These are phyloP conservation scores for Backusella westeae DNA, from an alignment of 192 early-diverging fungal genomes.

Conservation along the genomic window DNA sequence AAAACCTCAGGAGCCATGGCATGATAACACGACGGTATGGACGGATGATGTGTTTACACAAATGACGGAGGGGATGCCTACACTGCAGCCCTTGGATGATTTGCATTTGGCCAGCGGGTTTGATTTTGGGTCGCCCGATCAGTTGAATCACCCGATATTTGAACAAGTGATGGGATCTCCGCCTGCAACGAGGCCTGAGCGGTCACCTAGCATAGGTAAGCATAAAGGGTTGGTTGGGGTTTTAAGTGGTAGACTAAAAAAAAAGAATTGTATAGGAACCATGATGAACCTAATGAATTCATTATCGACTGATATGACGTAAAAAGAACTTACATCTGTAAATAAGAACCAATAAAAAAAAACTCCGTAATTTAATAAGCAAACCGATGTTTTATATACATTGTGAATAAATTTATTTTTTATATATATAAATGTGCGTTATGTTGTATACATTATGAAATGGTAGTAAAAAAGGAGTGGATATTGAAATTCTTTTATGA, in stretches of 20 bases:
- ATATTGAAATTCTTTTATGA: neutral
- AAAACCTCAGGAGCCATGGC: neutral
- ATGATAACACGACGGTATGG: neutral
- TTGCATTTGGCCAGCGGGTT: neutral
- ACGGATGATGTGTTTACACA: conserved; percentile 3
- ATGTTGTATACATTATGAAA: no score
- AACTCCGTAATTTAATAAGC: no score
- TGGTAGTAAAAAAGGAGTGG: no score
- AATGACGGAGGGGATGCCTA: conserved; percentile 2
- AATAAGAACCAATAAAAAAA: neutral
- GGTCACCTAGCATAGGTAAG: conserved; percentile 12
- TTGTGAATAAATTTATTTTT: no score
- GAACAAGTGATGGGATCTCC: conserved; percentile 15
- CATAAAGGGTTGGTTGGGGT: no score
- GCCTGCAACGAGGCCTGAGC: neutral
- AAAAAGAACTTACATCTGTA: neutral
- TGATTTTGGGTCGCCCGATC: neutral
- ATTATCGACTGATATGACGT: neutral
- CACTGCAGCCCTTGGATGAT: neutral
- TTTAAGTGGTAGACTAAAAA: no score
- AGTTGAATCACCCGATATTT: conserved; percentile 1
- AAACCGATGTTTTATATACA: no score
- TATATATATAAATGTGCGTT: no score
- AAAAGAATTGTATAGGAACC: neutral
- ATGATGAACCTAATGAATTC: conserved; percentile 14